Evolutionary conservation across 1,284 basidiomycete genomes (phyloP).

Genomic region (Boletellus deceptivus): DNA sequence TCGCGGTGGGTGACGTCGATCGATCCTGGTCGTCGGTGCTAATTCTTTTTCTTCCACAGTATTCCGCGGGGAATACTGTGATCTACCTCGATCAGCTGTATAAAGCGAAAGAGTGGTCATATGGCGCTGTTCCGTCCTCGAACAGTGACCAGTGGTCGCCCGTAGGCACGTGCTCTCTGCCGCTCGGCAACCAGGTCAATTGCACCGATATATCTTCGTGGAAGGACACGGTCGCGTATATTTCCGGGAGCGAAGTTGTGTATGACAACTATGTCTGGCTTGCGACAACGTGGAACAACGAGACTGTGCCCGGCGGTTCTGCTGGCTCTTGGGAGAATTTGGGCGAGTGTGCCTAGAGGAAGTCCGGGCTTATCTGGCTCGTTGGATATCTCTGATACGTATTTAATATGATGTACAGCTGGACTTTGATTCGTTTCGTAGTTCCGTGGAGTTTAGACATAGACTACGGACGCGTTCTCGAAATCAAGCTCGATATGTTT

Average conservation of each 20-base stretch:
- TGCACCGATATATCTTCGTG: conserved; percentile 21
- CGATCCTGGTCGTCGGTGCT: rapidly evolving
- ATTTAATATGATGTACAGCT: neutral
- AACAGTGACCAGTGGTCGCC: conserved; percentile 24
- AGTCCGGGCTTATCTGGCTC: no score
- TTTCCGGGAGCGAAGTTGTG: conserved; percentile 12
- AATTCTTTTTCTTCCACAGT: conserved; percentile 13
- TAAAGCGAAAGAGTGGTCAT: conserved; percentile 30
- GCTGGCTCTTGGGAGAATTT: conserved; percentile 28
- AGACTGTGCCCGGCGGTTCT: conserved; percentile 25
- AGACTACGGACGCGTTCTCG: no score
- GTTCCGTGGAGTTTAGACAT: no score
- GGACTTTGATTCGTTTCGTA: neutral
- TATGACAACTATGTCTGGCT: conserved; percentile 20
- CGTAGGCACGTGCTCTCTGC: conserved; percentile 14
- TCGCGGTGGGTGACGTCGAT: conserved; percentile 18
- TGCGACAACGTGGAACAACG: conserved; percentile 23
- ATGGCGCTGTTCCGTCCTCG: conserved; percentile 14
- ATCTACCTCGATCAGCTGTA: conserved; percentile 24
- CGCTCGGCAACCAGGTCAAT: conserved; percentile 21
- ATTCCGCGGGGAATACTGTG: conserved; percentile 18
- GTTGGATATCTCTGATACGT: no score
- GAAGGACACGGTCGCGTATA: conserved; percentile 16
- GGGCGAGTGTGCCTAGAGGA: conserved; percentile 20
- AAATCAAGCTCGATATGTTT: no score